These are phyloP conservation scores for Trichophyton benhamiae DNA, from an alignment of 2,329 filamentous ascomycete genomes.

Conservation along the genomic window DNA sequence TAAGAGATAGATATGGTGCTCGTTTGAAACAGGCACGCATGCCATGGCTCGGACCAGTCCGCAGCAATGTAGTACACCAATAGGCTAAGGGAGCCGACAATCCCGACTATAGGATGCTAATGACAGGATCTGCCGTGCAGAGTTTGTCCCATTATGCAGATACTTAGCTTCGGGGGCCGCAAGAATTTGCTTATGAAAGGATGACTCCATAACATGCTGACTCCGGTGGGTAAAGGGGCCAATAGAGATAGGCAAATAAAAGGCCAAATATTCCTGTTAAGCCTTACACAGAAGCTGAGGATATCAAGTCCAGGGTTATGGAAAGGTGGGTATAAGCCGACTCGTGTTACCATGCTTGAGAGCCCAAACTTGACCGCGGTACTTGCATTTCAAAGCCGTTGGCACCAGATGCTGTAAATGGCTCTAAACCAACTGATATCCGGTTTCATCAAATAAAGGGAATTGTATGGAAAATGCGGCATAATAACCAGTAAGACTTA, in stretches of 20 bases:
- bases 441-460: not conserved
- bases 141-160: not conserved
- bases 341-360: not conserved
- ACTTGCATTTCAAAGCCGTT: not conserved
- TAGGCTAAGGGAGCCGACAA: not conserved
- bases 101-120: not conserved
- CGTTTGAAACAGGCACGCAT: not conserved
- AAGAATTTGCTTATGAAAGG: not conserved
- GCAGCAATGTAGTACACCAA: not conserved
- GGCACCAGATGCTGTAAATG: not conserved
- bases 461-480: not conserved
- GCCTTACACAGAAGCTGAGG: not conserved
- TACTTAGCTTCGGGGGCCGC: not conserved
- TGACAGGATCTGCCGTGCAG: not conserved
- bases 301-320: not conserved
- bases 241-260: not conserved
- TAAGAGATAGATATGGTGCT: not conserved
- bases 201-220: not conserved
- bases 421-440: not conserved
- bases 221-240: not conserved
- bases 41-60: not conserved
- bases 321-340: not conserved
- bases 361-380: not conserved
- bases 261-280: not conserved
- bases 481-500: not conserved